Conservation (phyloP, 768 basidiomycete genomes). For the Filobasidium floriforme region DNA sequence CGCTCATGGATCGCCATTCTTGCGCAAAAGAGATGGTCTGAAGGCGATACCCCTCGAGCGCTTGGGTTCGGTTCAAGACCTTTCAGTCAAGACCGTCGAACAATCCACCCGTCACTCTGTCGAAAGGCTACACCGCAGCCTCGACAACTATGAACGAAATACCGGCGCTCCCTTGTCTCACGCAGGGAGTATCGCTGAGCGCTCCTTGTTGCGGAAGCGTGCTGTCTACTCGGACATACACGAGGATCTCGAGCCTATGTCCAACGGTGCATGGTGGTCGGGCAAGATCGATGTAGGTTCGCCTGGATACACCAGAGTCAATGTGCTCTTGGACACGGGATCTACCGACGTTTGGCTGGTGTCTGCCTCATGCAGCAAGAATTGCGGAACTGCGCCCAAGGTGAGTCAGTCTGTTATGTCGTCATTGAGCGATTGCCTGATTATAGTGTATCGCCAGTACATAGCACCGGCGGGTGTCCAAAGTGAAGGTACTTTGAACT, state of each 20-base stretch:
- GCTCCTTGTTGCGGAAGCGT: not conserved
- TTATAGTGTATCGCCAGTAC: not conserved
- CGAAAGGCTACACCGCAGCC: not conserved
- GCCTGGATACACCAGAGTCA: not conserved
- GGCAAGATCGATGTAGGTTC: not conserved
- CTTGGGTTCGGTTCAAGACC: not conserved
- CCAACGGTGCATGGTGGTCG: not conserved
- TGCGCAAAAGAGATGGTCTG: too few species aligned
- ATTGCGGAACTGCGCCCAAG: not conserved
- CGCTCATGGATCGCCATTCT: too few species aligned
- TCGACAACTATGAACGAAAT: slow-evolving; percentile 11
- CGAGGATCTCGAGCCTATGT: not conserved
- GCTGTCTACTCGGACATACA: not conserved
- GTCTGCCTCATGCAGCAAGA: not conserved
- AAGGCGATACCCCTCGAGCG: too few species aligned
- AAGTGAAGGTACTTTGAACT: not conserved
- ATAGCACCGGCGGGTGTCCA: too few species aligned
- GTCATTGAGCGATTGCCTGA: too few species aligned
- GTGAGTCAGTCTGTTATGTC: not conserved
- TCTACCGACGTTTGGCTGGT: not conserved
- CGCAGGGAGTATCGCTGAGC: not conserved
- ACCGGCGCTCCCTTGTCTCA: not conserved
- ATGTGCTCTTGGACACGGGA: not conserved
- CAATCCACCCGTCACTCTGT: not conserved
- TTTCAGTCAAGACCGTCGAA: too few species aligned